Evolutionary conservation across 2,329 filamentous ascomycete species (phyloP).

Genomic region (Ophiostoma piceae): DNA sequence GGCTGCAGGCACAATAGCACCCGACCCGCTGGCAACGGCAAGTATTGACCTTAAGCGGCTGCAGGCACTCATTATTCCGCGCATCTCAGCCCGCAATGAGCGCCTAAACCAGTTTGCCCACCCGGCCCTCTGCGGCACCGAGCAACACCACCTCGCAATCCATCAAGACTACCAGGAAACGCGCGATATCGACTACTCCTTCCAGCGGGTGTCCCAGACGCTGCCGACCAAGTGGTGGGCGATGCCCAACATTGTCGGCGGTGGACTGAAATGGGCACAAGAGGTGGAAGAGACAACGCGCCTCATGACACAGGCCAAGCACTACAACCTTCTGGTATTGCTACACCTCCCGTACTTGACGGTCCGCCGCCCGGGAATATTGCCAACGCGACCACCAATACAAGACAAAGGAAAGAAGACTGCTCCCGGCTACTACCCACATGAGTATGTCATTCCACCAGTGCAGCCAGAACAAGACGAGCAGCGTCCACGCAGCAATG

Average conservation of each 20-base stretch:
- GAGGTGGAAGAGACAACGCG: background rate
- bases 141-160: constrained; percentile 5
- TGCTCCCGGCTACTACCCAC: background rate
- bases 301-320: background rate
- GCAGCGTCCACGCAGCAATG: background rate
- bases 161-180: constrained; percentile 30
- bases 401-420: background rate
- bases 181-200: constrained; percentile 34
- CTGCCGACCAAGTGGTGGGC: constrained; percentile 39
- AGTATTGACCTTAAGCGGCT: constrained; percentile 33
- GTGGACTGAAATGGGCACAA: background rate
- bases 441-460: background rate
- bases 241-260: constrained; percentile 27
- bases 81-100: constrained; percentile 38
- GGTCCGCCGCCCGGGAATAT: background rate
- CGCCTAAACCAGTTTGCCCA: constrained; percentile 26
- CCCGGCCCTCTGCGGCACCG: background rate
- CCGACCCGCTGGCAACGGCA: background rate
- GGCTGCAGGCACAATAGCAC: background rate
- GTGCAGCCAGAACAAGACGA: background rate
- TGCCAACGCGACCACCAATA: background rate
- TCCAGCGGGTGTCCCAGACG: constrained; percentile 32
- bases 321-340: background rate
- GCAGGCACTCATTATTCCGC: constrained; percentile 33
- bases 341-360: background rate